These are phyloP conservation scores for Irpex lacteus DNA, from an alignment of 1,284 basidiomycete genomes.

Conservation along the genomic window DNA sequence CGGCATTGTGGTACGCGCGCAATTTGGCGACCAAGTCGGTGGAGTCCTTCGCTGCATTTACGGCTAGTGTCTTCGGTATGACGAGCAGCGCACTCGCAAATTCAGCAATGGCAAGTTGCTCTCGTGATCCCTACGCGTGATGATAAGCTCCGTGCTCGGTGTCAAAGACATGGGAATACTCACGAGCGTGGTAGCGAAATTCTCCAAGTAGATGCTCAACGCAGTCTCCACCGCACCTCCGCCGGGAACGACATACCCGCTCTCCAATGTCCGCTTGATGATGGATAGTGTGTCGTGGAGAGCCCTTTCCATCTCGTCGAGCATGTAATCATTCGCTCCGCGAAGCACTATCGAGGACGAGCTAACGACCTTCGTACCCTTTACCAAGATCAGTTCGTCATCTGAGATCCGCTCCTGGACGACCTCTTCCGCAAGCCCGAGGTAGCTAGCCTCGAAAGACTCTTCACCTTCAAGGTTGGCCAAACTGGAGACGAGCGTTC, in stretches of 20 bases:
- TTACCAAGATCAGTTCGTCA: slow-evolving; percentile 96
- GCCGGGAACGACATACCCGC: slow-evolving; percentile 93
- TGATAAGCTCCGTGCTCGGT: slow-evolving; percentile 12
- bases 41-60: slow-evolving; percentile 98
- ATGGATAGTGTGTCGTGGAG: slow-evolving; percentile 94
- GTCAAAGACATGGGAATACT: slow-evolving; percentile 27
- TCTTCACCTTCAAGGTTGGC: slow-evolving; percentile 99
- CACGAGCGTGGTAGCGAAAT: slow-evolving; percentile 96
- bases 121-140: slow-evolving; percentile 79
- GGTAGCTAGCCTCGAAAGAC: slow-evolving; percentile 89
- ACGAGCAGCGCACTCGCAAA: slow-evolving; percentile 92
- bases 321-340: slow-evolving; percentile 98
- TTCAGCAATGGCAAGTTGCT: slow-evolving; percentile 98
- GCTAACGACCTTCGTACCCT: slow-evolving; percentile 96
- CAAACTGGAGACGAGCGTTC: slow-evolving; percentile 88
- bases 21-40: slow-evolving; percentile 98
- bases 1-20: slow-evolving; percentile 95
- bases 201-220: slow-evolving; percentile 96
- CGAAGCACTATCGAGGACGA: slow-evolving; percentile 92
- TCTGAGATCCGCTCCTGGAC: slow-evolving; percentile 97
- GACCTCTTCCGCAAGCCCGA: slow-evolving; percentile 94
- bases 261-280: slow-evolving; percentile 97
- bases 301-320: slow-evolving; percentile 99
- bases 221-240: slow-evolving; percentile 98
- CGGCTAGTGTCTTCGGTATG: slow-evolving; percentile 95